These are phyloP conservation scores for Sesbania bispinosa DNA, from an alignment of 306 rosid genomes.

Conservation along the genomic window DNA sequence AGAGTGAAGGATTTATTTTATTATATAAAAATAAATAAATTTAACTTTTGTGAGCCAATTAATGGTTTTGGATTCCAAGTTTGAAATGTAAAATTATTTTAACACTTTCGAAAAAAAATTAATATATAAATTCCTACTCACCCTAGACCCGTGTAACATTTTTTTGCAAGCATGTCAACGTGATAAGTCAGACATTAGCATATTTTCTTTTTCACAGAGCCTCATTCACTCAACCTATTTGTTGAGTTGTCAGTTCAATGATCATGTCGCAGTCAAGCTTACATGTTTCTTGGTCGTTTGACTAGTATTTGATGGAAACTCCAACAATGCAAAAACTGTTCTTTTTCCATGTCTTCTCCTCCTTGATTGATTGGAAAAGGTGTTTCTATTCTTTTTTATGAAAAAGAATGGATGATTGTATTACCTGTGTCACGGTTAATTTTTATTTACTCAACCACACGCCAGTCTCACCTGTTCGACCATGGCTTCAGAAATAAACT, in stretches of 20 bases:
- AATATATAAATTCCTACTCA: background rate
- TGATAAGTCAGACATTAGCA: background rate
- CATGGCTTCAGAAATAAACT: background rate
- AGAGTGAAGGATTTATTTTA: no score
- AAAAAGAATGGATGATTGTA: background rate
- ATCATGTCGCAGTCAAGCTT: background rate
- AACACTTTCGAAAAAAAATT: no score
- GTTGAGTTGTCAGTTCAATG: background rate
- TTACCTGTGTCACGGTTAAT: background rate
- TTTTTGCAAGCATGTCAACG: background rate
- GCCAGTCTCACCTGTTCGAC: background rate
- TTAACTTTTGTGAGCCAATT: no score
- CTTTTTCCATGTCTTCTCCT: background rate
- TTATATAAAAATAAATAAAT: no score
- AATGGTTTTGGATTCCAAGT: no score
- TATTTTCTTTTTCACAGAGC: background rate
- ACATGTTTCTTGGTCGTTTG: constrained; percentile 15
- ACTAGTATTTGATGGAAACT: constrained; percentile 16
- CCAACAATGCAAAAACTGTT: background rate
- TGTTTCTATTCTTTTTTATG: background rate
- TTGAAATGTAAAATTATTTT: no score
- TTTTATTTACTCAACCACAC: background rate
- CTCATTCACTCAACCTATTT: background rate
- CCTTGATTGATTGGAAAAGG: constrained; percentile 6
- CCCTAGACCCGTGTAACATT: background rate